Base-by-base conservation (phyloP, 495 filamentous ascomycete genomes). In the Penicillium egyptiacum region DNA sequence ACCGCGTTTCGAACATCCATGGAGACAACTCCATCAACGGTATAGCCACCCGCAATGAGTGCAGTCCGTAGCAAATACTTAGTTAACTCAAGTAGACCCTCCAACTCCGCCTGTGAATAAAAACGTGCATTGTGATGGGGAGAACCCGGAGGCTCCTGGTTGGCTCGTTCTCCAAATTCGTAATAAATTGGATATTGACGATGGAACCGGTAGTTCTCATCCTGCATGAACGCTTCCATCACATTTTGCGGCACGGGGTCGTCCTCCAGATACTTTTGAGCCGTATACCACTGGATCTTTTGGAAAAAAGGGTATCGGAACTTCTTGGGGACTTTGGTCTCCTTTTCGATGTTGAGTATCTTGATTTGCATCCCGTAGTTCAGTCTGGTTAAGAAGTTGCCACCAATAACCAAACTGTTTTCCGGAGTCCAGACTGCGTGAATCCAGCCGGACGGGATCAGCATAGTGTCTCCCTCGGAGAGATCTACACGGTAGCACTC, bases 391-490 rank as follows among this genome's bases (percentile, higher is more conserved):
- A 91, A 73, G 59, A 90, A 90, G 66, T 91, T 91, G 23, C 88
- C 88, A 22, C 88, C 88, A 54, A 91, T 89, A 17, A 91, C 88
- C 44, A 91, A 65, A 61, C 86, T 90, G 64, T 89, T 85, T 58
- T 86, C 81, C 2, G 88, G 88, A 16, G 88, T 91, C 85, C 88
- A 90, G 7, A 91, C 88, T 14, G 88, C 87, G 64, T 91, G 88
- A 51, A 91, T 91, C 88, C 88, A 91, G 11, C 88, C 88, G 12
- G 88, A 88, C 5, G 88, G 88, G 55, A 91, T 90, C 39, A 91
- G 71, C 84, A 90, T 88, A 4, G 88, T 91, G 64, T 91, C 88
- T 10, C 88, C 88, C 60, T 87, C 84, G 17, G 75, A 80, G 7
- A 90, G 82, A 59, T 89, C 86, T 42, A 90, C 85, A 26, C 88